A percentile compares a stretch with the other conserved stretches of the same genome.
Conservation (phyloP, 768 basidiomycete genomes). For the Collybia nuda region DNA sequence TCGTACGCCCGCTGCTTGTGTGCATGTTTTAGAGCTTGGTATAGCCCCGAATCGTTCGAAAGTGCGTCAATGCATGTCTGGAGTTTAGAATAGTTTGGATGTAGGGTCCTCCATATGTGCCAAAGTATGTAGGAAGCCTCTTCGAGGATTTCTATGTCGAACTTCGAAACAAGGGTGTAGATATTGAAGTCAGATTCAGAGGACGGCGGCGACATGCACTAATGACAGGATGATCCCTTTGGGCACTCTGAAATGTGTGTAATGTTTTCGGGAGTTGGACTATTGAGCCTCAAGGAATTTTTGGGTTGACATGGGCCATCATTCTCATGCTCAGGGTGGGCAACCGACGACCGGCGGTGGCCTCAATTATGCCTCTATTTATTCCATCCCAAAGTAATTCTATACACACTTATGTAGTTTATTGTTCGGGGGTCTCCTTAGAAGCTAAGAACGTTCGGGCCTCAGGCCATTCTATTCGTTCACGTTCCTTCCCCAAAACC, state of each 20-base stretch:
- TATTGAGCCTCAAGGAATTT: no score
- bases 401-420: no score
- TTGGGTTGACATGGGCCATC: no score
- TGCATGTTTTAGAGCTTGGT: conserved; percentile 31
- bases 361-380: no score
- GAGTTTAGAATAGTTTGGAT: conserved; percentile 27
- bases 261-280: no score
- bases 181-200: conserved; percentile 26
- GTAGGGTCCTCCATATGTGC: conserved; percentile 33
- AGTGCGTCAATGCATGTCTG: conserved; percentile 33
- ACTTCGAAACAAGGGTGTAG: conserved; percentile 25
- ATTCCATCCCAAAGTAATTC: no score
- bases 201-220: background rate
- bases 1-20: conserved; percentile 27
- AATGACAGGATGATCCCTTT: no score
- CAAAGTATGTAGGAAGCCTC: conserved; percentile 41
- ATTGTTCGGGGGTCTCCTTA: no score
- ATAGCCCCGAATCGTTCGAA: conserved; percentile 25
- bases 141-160: conserved; percentile 35
- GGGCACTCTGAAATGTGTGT: no score
- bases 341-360: no score
- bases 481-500: conserved; percentile 64
- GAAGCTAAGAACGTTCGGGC: conserved; percentile 31
- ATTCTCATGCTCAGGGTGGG: no score
- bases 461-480: conserved; percentile 73